These are phyloP conservation scores for Solanum stenotomum DNA, from an alignment of 257 asterid genomes.

Conservation along the genomic window DNA sequence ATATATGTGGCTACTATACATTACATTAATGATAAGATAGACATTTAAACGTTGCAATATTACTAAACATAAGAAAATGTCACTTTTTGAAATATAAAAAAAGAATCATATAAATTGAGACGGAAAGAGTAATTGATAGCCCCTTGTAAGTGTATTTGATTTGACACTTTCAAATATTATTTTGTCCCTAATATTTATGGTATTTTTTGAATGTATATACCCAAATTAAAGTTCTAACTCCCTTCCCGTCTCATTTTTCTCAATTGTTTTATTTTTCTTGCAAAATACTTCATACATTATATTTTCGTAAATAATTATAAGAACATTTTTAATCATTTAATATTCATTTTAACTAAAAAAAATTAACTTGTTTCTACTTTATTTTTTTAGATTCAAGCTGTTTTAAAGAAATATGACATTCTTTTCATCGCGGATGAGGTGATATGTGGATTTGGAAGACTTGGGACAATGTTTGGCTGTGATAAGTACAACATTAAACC, in stretches of 20 bases:
- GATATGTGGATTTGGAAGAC: not conserved
- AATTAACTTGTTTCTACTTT: too few relatives aligned
- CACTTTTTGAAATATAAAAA: accelerated
- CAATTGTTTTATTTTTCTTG: too few relatives aligned
- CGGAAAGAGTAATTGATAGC: too few relatives aligned
- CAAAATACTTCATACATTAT: not conserved
- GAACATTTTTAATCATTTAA: too few relatives aligned
- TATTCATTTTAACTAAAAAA: too few relatives aligned
- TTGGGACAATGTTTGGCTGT: not conserved
- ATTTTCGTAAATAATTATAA: too few relatives aligned
- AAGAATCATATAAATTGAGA: too few relatives aligned
- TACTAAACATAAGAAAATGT: not conserved
- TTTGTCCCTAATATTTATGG: too few relatives aligned
- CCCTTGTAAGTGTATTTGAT: too few relatives aligned
- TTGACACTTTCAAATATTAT: too few relatives aligned
- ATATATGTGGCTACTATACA: not conserved
- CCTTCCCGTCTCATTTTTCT: not conserved
- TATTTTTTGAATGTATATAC: not conserved
- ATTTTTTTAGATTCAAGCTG: not conserved
- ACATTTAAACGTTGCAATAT: not conserved
- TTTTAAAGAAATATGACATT: not conserved
- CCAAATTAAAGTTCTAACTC: not conserved
- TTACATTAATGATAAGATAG: not conserved
- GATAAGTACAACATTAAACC: slow-evolving; percentile 69
- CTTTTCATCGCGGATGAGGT: not conserved